Evolutionary conservation across 371 early-diverging fungal species (phyloP).

Genomic region (Lichtheimia ramosa): DNA sequence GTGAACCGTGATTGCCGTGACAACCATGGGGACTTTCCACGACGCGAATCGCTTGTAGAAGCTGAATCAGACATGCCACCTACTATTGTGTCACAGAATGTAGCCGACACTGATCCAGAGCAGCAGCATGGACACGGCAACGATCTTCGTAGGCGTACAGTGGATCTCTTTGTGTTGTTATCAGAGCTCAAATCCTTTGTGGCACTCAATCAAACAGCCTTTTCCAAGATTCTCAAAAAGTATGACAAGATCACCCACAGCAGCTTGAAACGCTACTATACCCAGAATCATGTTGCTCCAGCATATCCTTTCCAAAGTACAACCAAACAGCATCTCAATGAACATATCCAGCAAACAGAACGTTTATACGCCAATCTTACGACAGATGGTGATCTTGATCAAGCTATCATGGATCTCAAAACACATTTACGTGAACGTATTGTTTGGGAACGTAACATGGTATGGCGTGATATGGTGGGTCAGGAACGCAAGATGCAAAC

Average conservation of each 20-base stretch:
- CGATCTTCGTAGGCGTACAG: conserved; percentile 43
- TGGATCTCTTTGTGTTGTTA: conserved; percentile 76
- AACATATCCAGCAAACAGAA: conserved; percentile 61
- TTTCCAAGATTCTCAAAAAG: conserved; percentile 95
- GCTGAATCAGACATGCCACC: conserved; percentile 46
- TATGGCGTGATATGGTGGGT: conserved; percentile 96
- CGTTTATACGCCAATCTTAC: conserved; percentile 59
- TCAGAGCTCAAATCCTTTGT: conserved; percentile 89
- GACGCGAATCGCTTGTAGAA: conserved; percentile 37
- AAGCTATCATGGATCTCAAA: conserved; percentile 75
- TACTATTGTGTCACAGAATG: conserved; percentile 41
- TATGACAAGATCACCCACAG: conserved; percentile 88
- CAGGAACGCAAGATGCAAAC: conserved; percentile 82
- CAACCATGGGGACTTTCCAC: conserved; percentile 26
- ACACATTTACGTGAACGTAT: conserved; percentile 86
- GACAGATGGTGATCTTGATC: conserved; percentile 52
- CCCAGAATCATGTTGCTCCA: conserved; percentile 44
- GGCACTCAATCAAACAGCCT: conserved; percentile 92
- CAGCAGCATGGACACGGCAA: conserved; percentile 7
- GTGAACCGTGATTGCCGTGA: conserved; percentile 17
- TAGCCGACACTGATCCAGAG: conserved; percentile 28
- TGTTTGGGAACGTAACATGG: conserved; percentile 95
- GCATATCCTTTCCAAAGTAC: conserved; percentile 66
- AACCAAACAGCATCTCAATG: conserved; percentile 60
- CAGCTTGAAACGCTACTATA: conserved; percentile 57